Conservation (phyloP, 2,329 filamentous ascomycete genomes). For the Trichoderma aggressivum region DNA sequence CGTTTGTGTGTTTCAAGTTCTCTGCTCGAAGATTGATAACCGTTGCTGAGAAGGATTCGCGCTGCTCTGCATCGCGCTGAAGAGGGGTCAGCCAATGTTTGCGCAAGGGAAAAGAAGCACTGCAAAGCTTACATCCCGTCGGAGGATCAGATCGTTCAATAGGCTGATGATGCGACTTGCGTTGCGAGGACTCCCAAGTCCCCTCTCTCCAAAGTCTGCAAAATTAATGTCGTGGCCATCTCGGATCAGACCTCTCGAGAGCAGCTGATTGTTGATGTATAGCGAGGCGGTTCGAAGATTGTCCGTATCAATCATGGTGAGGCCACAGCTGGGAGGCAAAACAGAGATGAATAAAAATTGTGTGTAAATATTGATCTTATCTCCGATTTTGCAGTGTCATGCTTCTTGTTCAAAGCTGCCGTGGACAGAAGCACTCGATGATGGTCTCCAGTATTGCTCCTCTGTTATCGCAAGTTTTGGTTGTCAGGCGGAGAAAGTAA, state of each 20-base stretch:
- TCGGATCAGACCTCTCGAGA: conserved; percentile 61
- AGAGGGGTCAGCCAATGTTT: conserved; percentile 18
- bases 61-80: conserved; percentile 84
- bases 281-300: conserved; percentile 65
- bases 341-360: background rate
- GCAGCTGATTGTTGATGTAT: conserved; percentile 70
- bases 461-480: conserved; percentile 24
- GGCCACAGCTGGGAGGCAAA: background rate
- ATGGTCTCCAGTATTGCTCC: background rate
- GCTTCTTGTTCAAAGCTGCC: background rate
- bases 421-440: background rate
- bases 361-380: background rate
- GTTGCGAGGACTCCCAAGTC: conserved; percentile 54
- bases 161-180: conserved; percentile 89
- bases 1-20: conserved; percentile 67
- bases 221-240: conserved; percentile 80
- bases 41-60: conserved; percentile 75
- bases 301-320: conserved; percentile 54
- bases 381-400: background rate
- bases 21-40: conserved; percentile 74
- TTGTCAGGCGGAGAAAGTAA: conserved; percentile 41
- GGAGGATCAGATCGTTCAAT: conserved; percentile 86
- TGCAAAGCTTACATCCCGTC: conserved; percentile 68
- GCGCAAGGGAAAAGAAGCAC: background rate
- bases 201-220: conserved; percentile 62